These are phyloP conservation scores for Thalassiosira ordinaria DNA, from an alignment of 352 stramenopile genomes.

Conservation along the genomic window DNA sequence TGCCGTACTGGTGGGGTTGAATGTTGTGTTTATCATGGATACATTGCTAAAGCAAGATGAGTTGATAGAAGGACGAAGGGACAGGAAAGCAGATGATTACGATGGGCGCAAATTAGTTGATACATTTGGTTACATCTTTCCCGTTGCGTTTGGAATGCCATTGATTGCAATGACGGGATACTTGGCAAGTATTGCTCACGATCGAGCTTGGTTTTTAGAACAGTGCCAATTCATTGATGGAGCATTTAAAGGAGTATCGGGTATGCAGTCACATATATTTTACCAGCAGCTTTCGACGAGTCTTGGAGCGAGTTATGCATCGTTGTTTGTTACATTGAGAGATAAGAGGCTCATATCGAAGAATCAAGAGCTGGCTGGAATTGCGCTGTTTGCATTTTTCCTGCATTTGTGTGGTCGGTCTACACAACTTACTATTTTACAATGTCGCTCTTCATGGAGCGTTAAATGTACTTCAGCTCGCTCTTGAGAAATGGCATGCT, in stretches of 20 bases:
- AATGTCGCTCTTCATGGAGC: too few species aligned
- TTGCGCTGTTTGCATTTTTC: constrained; percentile 25
- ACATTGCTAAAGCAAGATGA: constrained; percentile 28
- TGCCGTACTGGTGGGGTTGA: constrained; percentile 15
- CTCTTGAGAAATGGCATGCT: too few species aligned
- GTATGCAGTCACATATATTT: constrained; percentile 24
- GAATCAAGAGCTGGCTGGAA: constrained; percentile 24
- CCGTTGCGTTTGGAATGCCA: constrained; percentile 10
- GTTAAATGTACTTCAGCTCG: too few species aligned
- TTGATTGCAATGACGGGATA: constrained; percentile 6
- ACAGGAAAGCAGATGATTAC: constrained; percentile 33
- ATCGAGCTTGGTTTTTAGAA: constrained; percentile 36
- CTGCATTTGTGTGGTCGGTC: constrained; percentile 21
- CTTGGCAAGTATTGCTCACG: constrained; percentile 8
- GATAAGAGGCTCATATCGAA: constrained; percentile 53
- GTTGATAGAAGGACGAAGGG: constrained; percentile 29
- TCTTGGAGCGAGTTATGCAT: constrained; percentile 23
- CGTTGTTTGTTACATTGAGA: constrained; percentile 37
- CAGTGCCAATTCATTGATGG: constrained; percentile 36
- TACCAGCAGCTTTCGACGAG: constrained; percentile 23
- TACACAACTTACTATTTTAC: neutral
- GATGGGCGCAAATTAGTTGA: constrained; percentile 9
- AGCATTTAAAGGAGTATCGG: neutral
- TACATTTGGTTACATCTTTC: constrained; percentile 14
- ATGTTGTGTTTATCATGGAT: constrained; percentile 36